phyloP scores from a whole-genome alignment of 225 moss, liverwort and hornwort genomes.

The Physcomitrium patens region DNA sequence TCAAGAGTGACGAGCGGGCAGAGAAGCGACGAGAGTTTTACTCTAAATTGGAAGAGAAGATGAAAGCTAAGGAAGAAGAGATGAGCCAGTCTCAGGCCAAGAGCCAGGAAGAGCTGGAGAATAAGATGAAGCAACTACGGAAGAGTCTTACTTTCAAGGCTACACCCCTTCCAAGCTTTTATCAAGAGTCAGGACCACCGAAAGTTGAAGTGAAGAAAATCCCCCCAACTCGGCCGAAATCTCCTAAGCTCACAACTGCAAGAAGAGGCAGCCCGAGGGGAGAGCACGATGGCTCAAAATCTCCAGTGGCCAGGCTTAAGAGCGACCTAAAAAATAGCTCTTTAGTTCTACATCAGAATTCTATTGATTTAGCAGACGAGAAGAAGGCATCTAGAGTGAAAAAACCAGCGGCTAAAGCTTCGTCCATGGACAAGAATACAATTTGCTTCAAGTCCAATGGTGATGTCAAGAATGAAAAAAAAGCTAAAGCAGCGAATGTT shows the following conservation, averaged over 20 bases:
- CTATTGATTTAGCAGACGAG: constrained; percentile 47
- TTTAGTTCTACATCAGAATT: constrained; percentile 43
- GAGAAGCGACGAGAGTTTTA: constrained; percentile 91
- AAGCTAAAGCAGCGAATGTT: constrained; percentile 24
- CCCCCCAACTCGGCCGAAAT: constrained; percentile 82
- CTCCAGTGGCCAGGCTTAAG: constrained; percentile 59
- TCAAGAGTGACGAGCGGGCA: constrained; percentile 86
- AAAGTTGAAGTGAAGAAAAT: constrained; percentile 90
- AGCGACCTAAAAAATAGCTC: constrained; percentile 54
- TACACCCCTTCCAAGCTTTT: constrained; percentile 88
- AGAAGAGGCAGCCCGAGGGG: constrained; percentile 70
- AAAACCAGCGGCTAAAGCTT: constrained; percentile 44
- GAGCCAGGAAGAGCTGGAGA: constrained; percentile 90
- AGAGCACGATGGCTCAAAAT: constrained; percentile 56
- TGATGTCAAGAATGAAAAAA: constrained; percentile 38
- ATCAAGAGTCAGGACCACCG: constrained; percentile 80
- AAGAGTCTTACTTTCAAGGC: constrained; percentile 94
- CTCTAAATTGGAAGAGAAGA: constrained; percentile 82
- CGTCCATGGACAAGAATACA: constrained; percentile 37
- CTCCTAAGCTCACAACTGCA: constrained; percentile 81
- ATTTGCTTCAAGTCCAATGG: constrained; percentile 52
- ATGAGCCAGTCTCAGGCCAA: constrained; percentile 89
- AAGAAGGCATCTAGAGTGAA: constrained; percentile 24
- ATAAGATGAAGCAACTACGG: constrained; percentile 81
- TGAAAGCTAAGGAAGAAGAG: constrained; percentile 87